Evolutionary conservation across 768 basidiomycete species (phyloP), one percentile per base, ranked within the genome.

Genomic region (Boletus edulis): DNA sequence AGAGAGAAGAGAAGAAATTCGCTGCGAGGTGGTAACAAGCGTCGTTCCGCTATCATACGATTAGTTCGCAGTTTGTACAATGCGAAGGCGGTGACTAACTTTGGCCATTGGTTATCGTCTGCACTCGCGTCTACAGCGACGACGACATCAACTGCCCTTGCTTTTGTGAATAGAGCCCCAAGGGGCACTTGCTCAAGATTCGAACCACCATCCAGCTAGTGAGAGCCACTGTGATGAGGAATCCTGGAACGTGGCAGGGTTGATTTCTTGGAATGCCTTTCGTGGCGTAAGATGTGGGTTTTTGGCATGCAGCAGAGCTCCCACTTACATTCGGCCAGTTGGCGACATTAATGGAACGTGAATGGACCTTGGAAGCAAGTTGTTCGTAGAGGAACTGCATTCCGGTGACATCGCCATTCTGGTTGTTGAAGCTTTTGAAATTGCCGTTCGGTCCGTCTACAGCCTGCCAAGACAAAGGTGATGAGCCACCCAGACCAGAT

Each of bases 121-220:
- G 81, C 73, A 58, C 82, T 80, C 22, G 79, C 80, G 63, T 94
- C 92, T 18, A 91, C 72, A 0, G 87, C 88, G 15, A 95, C 75
- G 60, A 94, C 81, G 5, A 88, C 81, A 63, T 95, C 92, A 40
- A 94, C 62, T 0, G 67, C 76, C 46, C 93, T 79, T 2, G 81
- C 78, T 46, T 82, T 85, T 27, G 91, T 83, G 51, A 94, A 78
- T 27, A 91, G 71, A 2, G 87, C 86, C 18, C 81, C 83, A 24
- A 87, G 74, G 0, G 92, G 92, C 8, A 90, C 66, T 62, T 88
- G 86, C 62, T 89, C 86, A 11, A 70, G 67, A 62, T 90, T 89
- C 20, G 85, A 83, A 18, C 83, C 76, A 1, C 89, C 89, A 64
- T 89, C 89, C 17, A 91, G n/a, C 79, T 20, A 91, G 78, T 46